Conservation (phyloP, 257 asterid species). For the Salvia miltiorrhiza region DNA sequence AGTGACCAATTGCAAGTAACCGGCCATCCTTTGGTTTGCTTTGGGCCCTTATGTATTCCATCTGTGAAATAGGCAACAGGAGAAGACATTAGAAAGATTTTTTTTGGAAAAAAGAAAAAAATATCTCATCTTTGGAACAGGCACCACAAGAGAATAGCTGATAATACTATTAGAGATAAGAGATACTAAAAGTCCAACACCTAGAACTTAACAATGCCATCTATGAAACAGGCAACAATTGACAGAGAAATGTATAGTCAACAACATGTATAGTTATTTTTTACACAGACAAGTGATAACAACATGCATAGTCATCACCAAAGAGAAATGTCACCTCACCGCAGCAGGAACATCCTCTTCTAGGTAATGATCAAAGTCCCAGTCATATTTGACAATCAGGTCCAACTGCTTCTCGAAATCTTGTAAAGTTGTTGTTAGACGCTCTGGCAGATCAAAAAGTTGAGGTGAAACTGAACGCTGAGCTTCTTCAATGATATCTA, state of each 20-base stretch:
- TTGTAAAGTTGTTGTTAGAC: conserved; percentile 60
- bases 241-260: too few relatives aligned
- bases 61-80: conserved; percentile 39
- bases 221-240: background rate
- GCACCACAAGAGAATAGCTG: background rate
- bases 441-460: conserved; percentile 74
- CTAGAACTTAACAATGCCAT: too few relatives aligned
- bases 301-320: conserved; percentile 32
- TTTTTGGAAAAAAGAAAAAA: background rate
- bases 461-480: conserved; percentile 91
- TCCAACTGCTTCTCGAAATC: conserved; percentile 96
- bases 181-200: background rate
- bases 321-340: conserved; percentile 93
- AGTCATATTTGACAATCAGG: conserved; percentile 82
- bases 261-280: too few relatives aligned
- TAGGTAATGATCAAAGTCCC: conserved; percentile 97
- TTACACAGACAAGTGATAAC: background rate
- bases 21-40: conserved; percentile 79
- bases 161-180: background rate
- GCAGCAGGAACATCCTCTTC: conserved; percentile 97
- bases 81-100: conserved; percentile 9
- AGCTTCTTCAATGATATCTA: conserved; percentile 80
- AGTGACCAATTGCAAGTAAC: conserved; percentile 89
- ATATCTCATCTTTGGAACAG: background rate
- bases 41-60: conserved; percentile 76